Evolutionary conservation across 257 asterid genomes (phyloP).

Genomic region (Nicotiana benthamiana): DNA sequence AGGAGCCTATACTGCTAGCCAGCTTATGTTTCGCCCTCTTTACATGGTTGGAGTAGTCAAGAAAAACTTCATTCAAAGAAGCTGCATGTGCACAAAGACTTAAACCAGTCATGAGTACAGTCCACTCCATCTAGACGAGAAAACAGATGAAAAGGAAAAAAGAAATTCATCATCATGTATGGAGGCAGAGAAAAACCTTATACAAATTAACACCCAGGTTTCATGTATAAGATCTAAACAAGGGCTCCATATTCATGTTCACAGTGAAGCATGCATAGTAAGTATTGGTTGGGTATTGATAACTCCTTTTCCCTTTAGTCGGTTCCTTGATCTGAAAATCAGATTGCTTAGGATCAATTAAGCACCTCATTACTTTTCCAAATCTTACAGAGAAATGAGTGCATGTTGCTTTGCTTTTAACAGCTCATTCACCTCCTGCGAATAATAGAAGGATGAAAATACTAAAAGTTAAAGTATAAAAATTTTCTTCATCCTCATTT

Average conservation of each 20-base stretch:
- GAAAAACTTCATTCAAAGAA: background rate
- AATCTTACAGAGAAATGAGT: background rate
- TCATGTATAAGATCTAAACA: background rate
- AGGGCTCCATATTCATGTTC: background rate
- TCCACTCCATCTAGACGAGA: background rate
- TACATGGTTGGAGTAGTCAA: background rate
- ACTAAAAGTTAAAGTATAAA: background rate
- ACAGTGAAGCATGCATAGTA: background rate
- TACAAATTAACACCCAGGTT: background rate
- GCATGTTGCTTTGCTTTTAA: background rate
- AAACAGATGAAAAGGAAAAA: background rate
- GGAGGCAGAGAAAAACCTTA: background rate
- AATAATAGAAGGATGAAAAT: background rate
- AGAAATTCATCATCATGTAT: background rate
- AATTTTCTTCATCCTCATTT: background rate
- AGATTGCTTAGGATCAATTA: background rate
- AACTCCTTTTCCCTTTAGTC: background rate
- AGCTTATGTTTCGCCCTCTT: background rate
- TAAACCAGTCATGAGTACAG: background rate
- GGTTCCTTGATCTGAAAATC: background rate
- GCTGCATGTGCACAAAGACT: constrained; percentile 1
- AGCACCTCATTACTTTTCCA: background rate
- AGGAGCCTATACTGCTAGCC: background rate
- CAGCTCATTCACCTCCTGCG: background rate
- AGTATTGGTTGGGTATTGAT: background rate